Percentiles rank a stretch among this genome's conserved stretches.
These are phyloP conservation scores for Poa pratensis DNA, from an alignment of 176 grass and related monocot species.

Conservation along the genomic window DNA sequence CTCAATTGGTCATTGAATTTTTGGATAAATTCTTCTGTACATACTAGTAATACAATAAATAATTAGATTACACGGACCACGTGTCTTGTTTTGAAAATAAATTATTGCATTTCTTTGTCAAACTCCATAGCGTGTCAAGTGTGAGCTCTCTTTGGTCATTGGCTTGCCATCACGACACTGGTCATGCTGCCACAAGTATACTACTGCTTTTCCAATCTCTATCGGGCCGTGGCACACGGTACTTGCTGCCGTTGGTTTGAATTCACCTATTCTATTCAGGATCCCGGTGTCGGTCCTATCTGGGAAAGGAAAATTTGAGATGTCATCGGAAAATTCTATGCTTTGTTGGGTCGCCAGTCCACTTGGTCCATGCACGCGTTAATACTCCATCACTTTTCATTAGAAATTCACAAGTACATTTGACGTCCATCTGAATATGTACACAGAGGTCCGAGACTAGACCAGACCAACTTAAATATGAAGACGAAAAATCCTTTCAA, in stretches of 20 bases:
- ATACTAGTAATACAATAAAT: constrained; percentile 22
- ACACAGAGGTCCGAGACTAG: too few species aligned
- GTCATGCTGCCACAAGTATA: background rate
- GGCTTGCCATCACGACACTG: background rate
- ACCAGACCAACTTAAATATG: too few species aligned
- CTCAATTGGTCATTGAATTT: constrained; percentile 24
- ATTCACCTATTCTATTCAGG: background rate
- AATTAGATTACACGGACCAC: background rate
- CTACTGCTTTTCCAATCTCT: background rate
- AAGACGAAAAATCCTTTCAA: too few species aligned
- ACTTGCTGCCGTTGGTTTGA: background rate
- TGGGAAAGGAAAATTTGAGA: background rate
- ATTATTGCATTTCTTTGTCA: background rate
- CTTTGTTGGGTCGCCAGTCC: background rate
- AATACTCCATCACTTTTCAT: background rate
- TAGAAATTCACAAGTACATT: background rate
- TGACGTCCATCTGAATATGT: too few species aligned
- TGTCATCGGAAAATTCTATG: constrained; percentile 18
- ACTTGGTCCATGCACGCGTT: background rate
- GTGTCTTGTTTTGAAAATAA: background rate
- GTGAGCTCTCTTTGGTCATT: background rate
- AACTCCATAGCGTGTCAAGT: background rate
- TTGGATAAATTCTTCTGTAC: constrained; percentile 49
- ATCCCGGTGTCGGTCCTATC: background rate
- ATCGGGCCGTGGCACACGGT: background rate